Conservation (phyloP, 2,329 filamentous ascomycete species). For the Beauveria sp. region DNA sequence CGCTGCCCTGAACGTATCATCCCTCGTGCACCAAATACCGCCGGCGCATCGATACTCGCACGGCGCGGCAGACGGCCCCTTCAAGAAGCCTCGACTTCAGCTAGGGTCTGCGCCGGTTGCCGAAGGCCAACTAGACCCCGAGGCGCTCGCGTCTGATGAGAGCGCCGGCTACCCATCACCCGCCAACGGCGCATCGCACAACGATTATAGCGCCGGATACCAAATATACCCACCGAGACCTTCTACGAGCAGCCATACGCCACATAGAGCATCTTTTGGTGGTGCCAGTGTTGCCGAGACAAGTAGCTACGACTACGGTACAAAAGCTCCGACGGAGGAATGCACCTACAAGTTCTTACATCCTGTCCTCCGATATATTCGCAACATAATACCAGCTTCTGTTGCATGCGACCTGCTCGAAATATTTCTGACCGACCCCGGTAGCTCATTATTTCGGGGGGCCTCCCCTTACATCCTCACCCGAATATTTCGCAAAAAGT, state of each 20-base stretch:
- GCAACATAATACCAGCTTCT: conserved; percentile 30
- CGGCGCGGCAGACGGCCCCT: neutral
- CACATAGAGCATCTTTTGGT: neutral
- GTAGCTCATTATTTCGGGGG: conserved; percentile 34
- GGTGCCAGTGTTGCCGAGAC: neutral
- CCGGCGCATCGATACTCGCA: conserved; percentile 1
- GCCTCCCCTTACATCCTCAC: conserved; percentile 41
- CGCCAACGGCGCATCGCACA: conserved; percentile 10
- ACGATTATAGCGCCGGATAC: conserved; percentile 14
- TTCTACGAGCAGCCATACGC: neutral
- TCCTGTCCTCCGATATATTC: conserved; percentile 31
- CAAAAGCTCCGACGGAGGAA: conserved; percentile 21
- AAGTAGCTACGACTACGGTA: conserved; percentile 17
- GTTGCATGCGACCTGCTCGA: conserved; percentile 41
- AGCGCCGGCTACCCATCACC: conserved; percentile 23
- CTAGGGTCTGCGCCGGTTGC: neutral
- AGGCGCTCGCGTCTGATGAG: conserved; percentile 20
- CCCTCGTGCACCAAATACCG: conserved; percentile 17
- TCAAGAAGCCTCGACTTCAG: neutral
- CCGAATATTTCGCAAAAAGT: conserved; percentile 36
- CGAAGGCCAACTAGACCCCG: conserved; percentile 14
- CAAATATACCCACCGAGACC: neutral
- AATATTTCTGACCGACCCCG: conserved; percentile 38
- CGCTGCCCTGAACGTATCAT: conserved; percentile 16
- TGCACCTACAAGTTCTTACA: conserved; percentile 34